phyloP scores from a whole-genome alignment of 208 protist genomes.

The Trypanosoma lewisi region DNA sequence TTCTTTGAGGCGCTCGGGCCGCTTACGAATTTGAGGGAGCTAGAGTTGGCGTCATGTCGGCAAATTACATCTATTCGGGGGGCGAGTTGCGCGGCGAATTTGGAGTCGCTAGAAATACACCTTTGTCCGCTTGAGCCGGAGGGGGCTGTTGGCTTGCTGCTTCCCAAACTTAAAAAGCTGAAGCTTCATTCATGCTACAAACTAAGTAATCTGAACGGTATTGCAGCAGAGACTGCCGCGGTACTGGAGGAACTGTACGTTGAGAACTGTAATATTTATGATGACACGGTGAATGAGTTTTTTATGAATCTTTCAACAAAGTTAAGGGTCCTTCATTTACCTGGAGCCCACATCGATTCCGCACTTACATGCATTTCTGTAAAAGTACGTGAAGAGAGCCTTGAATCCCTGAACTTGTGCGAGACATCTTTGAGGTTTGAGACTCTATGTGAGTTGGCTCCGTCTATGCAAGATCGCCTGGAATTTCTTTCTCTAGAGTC shows the following conservation, averaged over 20 bases:
- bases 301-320: constrained; percentile 47
- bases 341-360: constrained; percentile 52
- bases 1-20: constrained; percentile 65
- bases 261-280: constrained; percentile 73
- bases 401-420: constrained; percentile 44
- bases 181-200: constrained; percentile 66
- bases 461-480: constrained; percentile 37
- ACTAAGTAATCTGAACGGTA: constrained; percentile 65
- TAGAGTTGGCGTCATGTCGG: constrained; percentile 78
- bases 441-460: constrained; percentile 56
- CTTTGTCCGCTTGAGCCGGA: constrained; percentile 73
- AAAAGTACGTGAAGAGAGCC: constrained; percentile 26
- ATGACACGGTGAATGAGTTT: constrained; percentile 65
- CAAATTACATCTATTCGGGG: constrained; percentile 56
- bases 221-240: constrained; percentile 51
- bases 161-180: constrained; percentile 56
- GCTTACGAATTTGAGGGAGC: constrained; percentile 47
- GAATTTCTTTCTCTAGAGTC: constrained; percentile 71
- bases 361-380: constrained; percentile 45
- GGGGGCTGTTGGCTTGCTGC: constrained; percentile 50
- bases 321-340: constrained; percentile 56
- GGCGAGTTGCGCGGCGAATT: constrained; percentile 40
- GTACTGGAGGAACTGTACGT: constrained; percentile 63
- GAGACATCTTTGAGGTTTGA: constrained; percentile 57
- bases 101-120: constrained; percentile 59